Evolutionary conservation across 768 basidiomycete species (phyloP), one percentile per base, ranked within the genome.

Genomic region (Calocera cornea): DNA sequence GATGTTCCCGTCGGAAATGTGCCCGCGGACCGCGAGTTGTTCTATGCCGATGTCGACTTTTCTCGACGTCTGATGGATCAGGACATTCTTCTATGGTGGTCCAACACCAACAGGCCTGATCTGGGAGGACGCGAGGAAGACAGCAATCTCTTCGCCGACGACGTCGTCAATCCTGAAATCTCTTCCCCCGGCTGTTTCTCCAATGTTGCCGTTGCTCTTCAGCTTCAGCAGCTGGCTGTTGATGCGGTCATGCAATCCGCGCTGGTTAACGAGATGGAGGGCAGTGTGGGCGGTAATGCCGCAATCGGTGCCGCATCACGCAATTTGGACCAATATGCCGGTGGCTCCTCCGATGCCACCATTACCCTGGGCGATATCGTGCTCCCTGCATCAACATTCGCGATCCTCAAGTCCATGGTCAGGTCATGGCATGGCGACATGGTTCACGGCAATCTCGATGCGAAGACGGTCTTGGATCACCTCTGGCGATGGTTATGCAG

Each of bases 401-500:
- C 82, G 40, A 85, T 92, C 67, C 79, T 98, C 68, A 94, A 92
- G 73, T 79, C 83, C 24, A 89, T 97, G 88, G 83, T 98, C 72
- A 93, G 91, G 74, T 78, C 82, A 0, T 98, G 97, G 97, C 84
- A 94, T 49, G 80, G 93, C 29, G 92, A 97, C 75, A 77, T 78
- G 50, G 84, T 92, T 65, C 85, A 85, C 70, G 79, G 82, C 69
- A 82, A 87, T 70, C 84, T 83, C 34, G 81, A 83, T 16, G 33
- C 66, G 19, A 36, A 64, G 2, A 70, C 75, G 1, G 85, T 87
- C 1, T 83, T 97, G 65, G 90, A 95, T 72, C 94, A 98, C 77
- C 97, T 98, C 79, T 97, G 95, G 93, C 82, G 97, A 47, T 99
- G 97, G 97, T 83, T 97, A 70, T 89, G 87, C 75, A 92, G 92